Evolutionary conservation across 176 grass and related monocot species (phyloP), one percentile per base, ranked within the genome.

Genomic region (Thalia dealbata): DNA sequence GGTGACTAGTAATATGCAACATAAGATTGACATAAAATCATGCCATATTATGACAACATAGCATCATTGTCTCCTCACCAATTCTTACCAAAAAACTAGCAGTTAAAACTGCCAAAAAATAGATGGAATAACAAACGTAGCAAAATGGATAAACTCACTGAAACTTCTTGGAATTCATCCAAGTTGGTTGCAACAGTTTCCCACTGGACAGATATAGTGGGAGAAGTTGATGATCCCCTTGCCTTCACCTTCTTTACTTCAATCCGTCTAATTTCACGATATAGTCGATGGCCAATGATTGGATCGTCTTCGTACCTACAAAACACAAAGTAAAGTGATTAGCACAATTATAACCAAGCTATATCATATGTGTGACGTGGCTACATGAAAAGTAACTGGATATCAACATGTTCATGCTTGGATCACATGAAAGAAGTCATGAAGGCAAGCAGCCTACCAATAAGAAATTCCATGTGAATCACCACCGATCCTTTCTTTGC

Each of bases 381-480:
- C 23, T 41, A 13, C 56, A 70, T 19, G 15, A 12, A 8, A 27
- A 10, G 25, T 52, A 29, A 3, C 10, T 29, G 26, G 19, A 10
- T 48, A n/a, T 22, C 70, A 55, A 80, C 16, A 13, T 23, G 21
- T 58, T 1, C 16, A 58, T 58, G 18, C 19, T 4, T 58, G 18
- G 54, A 16, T 58, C 54, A 58, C 54, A 22, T 58, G 19, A 58
- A 58, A 3, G 22, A n/a, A 23, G 19, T 0, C 18, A 58, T 58
- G 18, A 58, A 58, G 54, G 7, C 22, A 58, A n/a, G n/a, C 54
- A 58, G 54, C 19, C 75, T 83, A 97, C 95, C 95, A 97, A 71
- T 97, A 97, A 51, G 89, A 97, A 77, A 97, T 79, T 76, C 95
- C 95, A 81, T 84, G 64, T 35, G 95, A 88, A 84, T 97, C 85